Evolutionary conservation across 2,329 filamentous ascomycete genomes (phyloP), one percentile per base, ranked within the genome.

Genomic region (Colletotrichum sidae): DNA sequence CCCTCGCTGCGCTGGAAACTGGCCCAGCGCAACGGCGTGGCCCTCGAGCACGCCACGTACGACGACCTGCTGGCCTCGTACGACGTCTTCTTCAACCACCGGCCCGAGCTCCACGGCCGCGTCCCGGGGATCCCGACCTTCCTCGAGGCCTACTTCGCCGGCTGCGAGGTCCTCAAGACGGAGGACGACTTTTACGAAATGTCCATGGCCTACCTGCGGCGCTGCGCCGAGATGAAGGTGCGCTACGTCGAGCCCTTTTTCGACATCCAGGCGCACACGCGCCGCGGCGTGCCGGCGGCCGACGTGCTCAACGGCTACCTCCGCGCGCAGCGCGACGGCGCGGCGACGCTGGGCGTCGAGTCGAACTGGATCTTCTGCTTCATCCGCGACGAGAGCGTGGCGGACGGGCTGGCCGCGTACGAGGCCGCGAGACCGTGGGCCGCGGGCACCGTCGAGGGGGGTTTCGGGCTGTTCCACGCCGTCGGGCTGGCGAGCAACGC

Each of bases 161-260:
- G 89, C 73, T 91, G 93, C 84, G 86, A 84, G 46, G 90, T 91
- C 1, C 84, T 94, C 34, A 79, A 89, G 60, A 83, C 85, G 3
- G 80, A 84, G n/a, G 77, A 81, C 15, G 92, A 94, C 77, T 94
- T 92, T 72, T 89, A 92, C 74, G 86, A 85, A 54, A 83, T 95
- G 12, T 90, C 90, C 6, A 91, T 88, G 81, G 84, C 86, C 67
- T 94, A 94, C 78, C 90, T 94, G 75, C 73, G 81, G 38, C 86
- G 84, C 60, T 91, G 90, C 5, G 83, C 86, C 35, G 78, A 78
- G 3, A 88, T 92, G 69, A 87, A 87, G 38, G 88, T 94, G 2
- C 83, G 86, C 56, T 91, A 94, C 73, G 89, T 89, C n/a, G 92
- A 94, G 76, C 84, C 93, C 68, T 94, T 93, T 79, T 94, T 94